Conservation (phyloP, 2,329 filamentous ascomycete species). For the Penicillium sp. region DNA sequence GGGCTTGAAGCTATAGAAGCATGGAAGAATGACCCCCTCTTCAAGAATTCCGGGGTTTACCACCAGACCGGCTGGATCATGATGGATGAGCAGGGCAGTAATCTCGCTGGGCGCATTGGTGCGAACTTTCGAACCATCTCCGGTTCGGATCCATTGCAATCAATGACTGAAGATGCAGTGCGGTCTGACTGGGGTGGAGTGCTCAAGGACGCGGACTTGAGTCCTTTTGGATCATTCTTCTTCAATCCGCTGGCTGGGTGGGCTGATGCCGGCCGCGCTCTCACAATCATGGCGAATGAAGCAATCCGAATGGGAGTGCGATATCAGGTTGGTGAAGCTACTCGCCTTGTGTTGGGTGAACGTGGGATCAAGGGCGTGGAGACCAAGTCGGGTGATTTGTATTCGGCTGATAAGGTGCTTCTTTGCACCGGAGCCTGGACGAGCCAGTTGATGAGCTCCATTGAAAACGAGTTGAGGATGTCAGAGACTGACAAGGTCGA, state of each 20-base stretch:
- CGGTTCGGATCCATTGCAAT: constrained; percentile 38
- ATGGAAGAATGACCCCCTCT: constrained; percentile 59
- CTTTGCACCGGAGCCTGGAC: constrained; percentile 60
- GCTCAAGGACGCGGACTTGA: constrained; percentile 37
- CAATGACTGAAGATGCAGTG: constrained; percentile 46
- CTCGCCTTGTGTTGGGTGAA: constrained; percentile 44
- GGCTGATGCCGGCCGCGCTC: constrained; percentile 51
- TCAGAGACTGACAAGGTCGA: constrained; percentile 50
- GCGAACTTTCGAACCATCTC: constrained; percentile 53
- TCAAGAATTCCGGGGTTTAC: constrained; percentile 52
- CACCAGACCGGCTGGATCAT: constrained; percentile 61
- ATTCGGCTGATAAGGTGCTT: constrained; percentile 54
- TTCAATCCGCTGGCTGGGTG: constrained; percentile 54
- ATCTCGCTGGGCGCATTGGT: constrained; percentile 53
- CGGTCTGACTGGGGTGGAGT: constrained; percentile 43
- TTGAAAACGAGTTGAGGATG: constrained; percentile 45
- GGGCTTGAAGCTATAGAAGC: constrained; percentile 64
- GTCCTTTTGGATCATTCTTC: constrained; percentile 44
- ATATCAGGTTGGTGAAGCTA: constrained; percentile 46
- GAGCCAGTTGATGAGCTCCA: constrained; percentile 51
- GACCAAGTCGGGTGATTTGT: constrained; percentile 47
- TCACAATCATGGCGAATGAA: constrained; percentile 45
- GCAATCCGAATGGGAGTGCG: constrained; percentile 47
- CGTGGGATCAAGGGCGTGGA: constrained; percentile 46
- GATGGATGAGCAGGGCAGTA: constrained; percentile 50